A percentile compares a stretch with the other conserved stretches of the same genome.
Evolutionary conservation across 2,329 filamentous ascomycete genomes (phyloP).

Genomic region (Fusarium sp.): DNA sequence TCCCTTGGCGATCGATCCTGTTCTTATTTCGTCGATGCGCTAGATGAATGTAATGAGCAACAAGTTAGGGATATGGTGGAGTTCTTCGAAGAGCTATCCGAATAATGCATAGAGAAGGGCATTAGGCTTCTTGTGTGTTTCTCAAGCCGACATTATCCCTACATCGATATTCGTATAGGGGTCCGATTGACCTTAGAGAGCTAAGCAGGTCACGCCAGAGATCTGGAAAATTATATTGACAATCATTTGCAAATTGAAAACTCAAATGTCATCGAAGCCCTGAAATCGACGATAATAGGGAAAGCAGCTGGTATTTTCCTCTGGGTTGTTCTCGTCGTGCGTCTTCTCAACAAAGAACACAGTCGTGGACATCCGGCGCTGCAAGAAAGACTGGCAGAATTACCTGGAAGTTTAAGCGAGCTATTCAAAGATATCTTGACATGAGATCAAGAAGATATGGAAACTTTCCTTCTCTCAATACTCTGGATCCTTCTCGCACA

Average conservation of each 20-base stretch:
- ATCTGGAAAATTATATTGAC: slow-evolving; percentile 41
- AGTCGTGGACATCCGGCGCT: slow-evolving; percentile 43
- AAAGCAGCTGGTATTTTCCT: slow-evolving; percentile 58
- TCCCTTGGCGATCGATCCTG: rapidly evolving
- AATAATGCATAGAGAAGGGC: background rate
- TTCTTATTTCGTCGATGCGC: slow-evolving; percentile 53
- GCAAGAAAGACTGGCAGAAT: slow-evolving; percentile 45
- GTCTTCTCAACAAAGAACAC: slow-evolving; percentile 52
- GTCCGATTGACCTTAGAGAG: slow-evolving; percentile 43
- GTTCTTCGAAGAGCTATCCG: slow-evolving; percentile 53
- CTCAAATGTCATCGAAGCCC: rapidly evolving
- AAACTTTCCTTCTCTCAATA: slow-evolving; percentile 58
- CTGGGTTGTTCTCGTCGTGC: slow-evolving; percentile 56
- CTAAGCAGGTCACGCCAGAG: slow-evolving; percentile 38
- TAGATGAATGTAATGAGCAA: slow-evolving; percentile 60
- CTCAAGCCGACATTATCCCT: slow-evolving; percentile 61
- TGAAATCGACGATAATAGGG: slow-evolving; percentile 41
- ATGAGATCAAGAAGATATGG: slow-evolving; percentile 55
- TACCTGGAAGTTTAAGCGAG: slow-evolving; percentile 55
- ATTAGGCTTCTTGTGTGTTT: slow-evolving; percentile 53
- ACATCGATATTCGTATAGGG: slow-evolving; percentile 49
- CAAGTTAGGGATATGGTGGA: slow-evolving; percentile 55
- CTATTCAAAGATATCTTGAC: slow-evolving; percentile 64
- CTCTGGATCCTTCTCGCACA: slow-evolving; percentile 64
- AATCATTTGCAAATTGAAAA: slow-evolving; percentile 6